These are phyloP conservation scores for Coniophora puteana DNA, from an alignment of 1,284 basidiomycete genomes.

Conservation along the genomic window DNA sequence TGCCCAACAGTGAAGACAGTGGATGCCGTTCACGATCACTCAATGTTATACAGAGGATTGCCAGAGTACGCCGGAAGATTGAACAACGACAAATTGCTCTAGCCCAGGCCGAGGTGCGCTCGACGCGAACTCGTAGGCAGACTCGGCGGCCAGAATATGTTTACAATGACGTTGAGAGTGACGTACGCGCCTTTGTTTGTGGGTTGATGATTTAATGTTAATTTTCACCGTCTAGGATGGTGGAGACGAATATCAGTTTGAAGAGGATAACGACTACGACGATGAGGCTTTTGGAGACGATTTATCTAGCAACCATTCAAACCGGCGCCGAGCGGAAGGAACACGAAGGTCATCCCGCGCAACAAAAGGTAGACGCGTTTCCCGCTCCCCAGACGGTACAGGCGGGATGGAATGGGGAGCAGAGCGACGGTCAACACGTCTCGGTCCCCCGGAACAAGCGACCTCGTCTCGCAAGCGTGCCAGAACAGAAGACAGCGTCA, in stretches of 20 bases:
- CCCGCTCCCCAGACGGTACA: slow-evolving; percentile 46
- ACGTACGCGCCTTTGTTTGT: slow-evolving; percentile 27
- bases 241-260: slow-evolving; percentile 60
- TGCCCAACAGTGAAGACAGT: slow-evolving; percentile 13
- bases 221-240: slow-evolving; percentile 43
- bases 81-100: slow-evolving; percentile 61
- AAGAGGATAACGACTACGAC: slow-evolving; percentile 61
- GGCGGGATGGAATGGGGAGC: slow-evolving; percentile 63
- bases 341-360: slow-evolving; percentile 60
- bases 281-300: slow-evolving; percentile 57
- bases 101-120: slow-evolving; percentile 71
- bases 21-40: slow-evolving; percentile 20
- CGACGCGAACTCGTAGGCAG: slow-evolving; percentile 69
- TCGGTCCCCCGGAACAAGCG: slow-evolving; percentile 51
- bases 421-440: slow-evolving; percentile 66
- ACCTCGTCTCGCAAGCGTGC: slow-evolving; percentile 60
- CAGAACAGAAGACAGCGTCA: slow-evolving; percentile 66
- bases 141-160: slow-evolving; percentile 74
- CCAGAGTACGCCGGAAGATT: slow-evolving; percentile 61
- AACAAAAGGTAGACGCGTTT: slow-evolving; percentile 47
- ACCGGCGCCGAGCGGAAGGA: slow-evolving; percentile 33
- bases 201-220: slow-evolving; percentile 17
- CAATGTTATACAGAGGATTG: slow-evolving; percentile 52
- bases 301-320: slow-evolving; percentile 36
- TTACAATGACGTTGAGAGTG: slow-evolving; percentile 60